Base-by-base conservation (phyloP, 768 basidiomycete species). In the Boletellus ananiceps region DNA sequence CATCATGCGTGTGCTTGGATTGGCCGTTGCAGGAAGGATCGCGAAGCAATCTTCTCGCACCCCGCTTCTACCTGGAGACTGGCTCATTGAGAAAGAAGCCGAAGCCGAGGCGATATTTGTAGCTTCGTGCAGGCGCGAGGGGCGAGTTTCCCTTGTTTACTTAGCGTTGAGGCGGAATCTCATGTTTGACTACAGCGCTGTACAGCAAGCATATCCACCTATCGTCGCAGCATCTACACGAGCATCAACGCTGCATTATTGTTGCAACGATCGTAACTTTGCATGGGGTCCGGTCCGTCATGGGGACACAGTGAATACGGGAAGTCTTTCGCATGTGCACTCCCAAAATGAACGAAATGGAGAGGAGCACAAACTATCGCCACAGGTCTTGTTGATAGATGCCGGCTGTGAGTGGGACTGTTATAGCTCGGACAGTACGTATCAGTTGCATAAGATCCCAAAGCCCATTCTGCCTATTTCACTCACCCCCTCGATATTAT, bases 91-190 rank as follows among this genome's bases (percentile, higher is more conserved):
- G 70, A 89, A 87, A 57, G 95, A 98, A 68, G 86, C 83, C 0
- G 94, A 96, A 65, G 95, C 93, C 0, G 94, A 95, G 64, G 95
- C 93, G 0, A 76, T 94, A 8, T 98, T 97, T 55, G 88, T 92
- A 0, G 91, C 93, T 2, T 85, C 85, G 1, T 96, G 93, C 69
- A 74, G 92, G 44, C 74, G 91, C 49, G 85, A 91, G 69, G 93
- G 91, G 91, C 93, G 45, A 56, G 83, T 67, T 16, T 7, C 23
- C 12, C 27, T 31, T 18, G 4, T 27, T n/a, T 40, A 0, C n/a
- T 39, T 12, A 5, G 14, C 4, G 19, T 41, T 5, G 5, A 40
- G 33, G 47, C 19, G 18, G 23, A 37, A 37, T 42, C 40, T 54
- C 34, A 40, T 34, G 1, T 7, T 46, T 21, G 31, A 19, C 23